Evolutionary conservation across 192 early-diverging fungal genomes (phyloP), one percentile per base, ranked within the genome.

Genomic region (Powellomyces hirtus): DNA sequence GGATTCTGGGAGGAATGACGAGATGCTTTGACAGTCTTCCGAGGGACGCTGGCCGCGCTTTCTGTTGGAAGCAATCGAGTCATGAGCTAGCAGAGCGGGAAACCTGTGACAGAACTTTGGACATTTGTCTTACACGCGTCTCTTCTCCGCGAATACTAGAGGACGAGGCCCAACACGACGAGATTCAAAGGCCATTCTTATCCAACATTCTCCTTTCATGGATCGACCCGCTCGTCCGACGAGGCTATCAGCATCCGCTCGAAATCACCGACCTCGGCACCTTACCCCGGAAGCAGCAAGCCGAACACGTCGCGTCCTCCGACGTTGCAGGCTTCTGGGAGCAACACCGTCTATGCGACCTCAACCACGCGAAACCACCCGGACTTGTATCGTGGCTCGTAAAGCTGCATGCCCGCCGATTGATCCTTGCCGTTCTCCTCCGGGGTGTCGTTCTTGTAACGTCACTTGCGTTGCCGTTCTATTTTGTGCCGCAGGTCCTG

Each of bases 161-260:
- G n/a, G n/a, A n/a, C n/a, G n/a, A n/a, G n/a, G n/a, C n/a, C n/a
- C n/a, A n/a, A n/a, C n/a, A n/a, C 46, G 53, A 56, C 31, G 45
- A 52, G 4, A 18, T 66, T 53, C 8, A 26, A 14, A 27, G 50
- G 13, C 4, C 27, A 4, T 55, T 66, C 51, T 55, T 52, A 2
- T 66, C 64, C 4, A 22, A 56, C 30, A 56, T 60, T 38, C 18
- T 24, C 38, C 55, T 69, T 3, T 44, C 44, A 8, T 69, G 67
- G 67, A 27, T 69, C 24, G 27, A 2, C 4, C 67, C 67, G 4
- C 3, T 60, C 35, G 5, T 69, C 4, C 22, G 40, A 1, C 18
- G 5, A 13, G 67, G 67, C 22, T 69, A 61, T n/a, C 3, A 33
- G 40, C 26, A 57, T 4, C 56, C 67, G 38, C 67, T 69, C 22